Evolutionary conservation across 768 basidiomycete genomes (phyloP).

Genomic region (Mrakia gelida): DNA sequence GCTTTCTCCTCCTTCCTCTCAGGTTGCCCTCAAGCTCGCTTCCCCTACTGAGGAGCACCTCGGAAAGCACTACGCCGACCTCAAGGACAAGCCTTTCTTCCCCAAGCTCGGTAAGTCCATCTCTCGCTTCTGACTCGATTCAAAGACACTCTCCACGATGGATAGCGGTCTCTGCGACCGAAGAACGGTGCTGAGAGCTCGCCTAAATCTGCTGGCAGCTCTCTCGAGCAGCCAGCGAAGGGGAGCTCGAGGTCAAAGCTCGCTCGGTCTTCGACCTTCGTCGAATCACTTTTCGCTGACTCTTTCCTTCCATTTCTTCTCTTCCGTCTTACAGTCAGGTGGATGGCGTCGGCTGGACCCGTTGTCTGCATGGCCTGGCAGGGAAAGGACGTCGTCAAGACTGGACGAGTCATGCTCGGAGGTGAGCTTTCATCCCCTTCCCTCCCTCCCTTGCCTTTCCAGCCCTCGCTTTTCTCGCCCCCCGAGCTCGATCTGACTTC

Average conservation of each 20-base stretch:
- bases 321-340: slow-evolving; percentile 24
- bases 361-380: slow-evolving; percentile 95
- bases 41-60: slow-evolving; percentile 77
- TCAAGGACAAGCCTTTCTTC: slow-evolving; percentile 92
- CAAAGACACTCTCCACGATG: not conserved
- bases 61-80: slow-evolving; percentile 95
- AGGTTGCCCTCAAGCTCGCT: slow-evolving; percentile 84
- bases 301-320: not conserved
- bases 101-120: slow-evolving; percentile 46
- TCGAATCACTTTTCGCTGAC: not conserved
- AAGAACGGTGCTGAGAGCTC: not conserved
- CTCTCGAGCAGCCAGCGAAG: not conserved
- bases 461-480: not conserved
- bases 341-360: slow-evolving; percentile 57
- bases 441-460: not conserved
- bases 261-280: not conserved
- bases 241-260: not conserved
- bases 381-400: slow-evolving; percentile 63
- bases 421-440: slow-evolving; percentile 50
- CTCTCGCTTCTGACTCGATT: not conserved
- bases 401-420: slow-evolving; percentile 91
- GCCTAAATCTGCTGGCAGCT: not conserved
- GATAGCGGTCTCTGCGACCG: not conserved
- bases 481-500: no score
- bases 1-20: not conserved